Percentiles rank a stretch among this genome's conserved stretches.
phyloP scores from a whole-genome alignment of 345 rosid genomes.

The Eucalyptus sideroxylon region DNA sequence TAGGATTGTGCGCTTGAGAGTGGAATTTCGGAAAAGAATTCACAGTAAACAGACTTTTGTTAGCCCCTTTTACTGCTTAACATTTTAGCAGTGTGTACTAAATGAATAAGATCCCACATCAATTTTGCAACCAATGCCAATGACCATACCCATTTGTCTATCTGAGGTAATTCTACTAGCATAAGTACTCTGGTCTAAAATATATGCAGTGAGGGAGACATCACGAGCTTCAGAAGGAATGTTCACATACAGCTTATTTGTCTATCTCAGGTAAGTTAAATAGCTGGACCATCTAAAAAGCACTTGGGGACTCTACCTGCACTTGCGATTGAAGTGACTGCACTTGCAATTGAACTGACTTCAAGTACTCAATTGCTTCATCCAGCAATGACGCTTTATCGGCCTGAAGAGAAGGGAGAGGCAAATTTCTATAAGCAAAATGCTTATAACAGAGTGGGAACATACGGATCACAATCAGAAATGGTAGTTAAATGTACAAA shows the following conservation, averaged over 20 bases:
- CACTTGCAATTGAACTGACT: conserved; percentile 29
- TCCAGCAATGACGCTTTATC: conserved; percentile 45
- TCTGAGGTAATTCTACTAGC: not conserved
- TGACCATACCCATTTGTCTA: not conserved
- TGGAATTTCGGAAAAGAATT: not conserved
- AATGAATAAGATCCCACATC: not conserved
- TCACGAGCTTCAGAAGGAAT: not conserved
- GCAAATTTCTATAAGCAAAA: not conserved
- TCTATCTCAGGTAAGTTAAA: not conserved
- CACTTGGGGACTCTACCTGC: conserved; percentile 16
- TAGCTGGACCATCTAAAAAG: not conserved
- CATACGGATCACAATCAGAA: not conserved
- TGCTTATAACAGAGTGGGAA: not conserved
- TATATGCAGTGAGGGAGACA: not conserved
- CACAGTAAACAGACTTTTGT: not conserved
- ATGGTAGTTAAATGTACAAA: not conserved
- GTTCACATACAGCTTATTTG: not conserved
- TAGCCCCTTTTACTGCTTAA: not conserved
- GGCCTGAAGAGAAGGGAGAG: conserved; percentile 13
- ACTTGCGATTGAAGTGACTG: not conserved
- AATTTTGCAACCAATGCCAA: not conserved
- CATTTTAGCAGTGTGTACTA: not conserved
- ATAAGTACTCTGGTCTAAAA: not conserved
- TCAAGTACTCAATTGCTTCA: conserved; percentile 38
- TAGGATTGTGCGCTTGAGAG: not conserved